These are phyloP conservation scores for Hypsizygus marmoreus DNA, from an alignment of 768 basidiomycete species.

Conservation along the genomic window DNA sequence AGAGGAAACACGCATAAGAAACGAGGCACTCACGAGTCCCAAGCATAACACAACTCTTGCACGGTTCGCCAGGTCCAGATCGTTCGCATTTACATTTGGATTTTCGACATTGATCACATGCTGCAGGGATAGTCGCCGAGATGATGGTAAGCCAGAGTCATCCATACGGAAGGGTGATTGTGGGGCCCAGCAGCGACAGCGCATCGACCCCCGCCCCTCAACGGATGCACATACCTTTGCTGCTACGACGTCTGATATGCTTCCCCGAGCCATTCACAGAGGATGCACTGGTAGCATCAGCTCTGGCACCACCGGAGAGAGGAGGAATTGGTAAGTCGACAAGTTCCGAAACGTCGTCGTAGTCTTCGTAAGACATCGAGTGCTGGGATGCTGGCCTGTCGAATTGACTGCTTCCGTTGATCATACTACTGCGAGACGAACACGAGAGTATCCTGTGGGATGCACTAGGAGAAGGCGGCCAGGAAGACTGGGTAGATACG, in stretches of 20 bases:
- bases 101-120: slow-evolving; percentile 89
- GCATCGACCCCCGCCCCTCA: not conserved
- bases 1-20: slow-evolving; percentile 9
- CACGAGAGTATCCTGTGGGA: slow-evolving; percentile 19
- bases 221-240: slow-evolving; percentile 56
- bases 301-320: slow-evolving; percentile 17
- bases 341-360: slow-evolving; percentile 61
- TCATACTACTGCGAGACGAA: slow-evolving; percentile 13
- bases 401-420: slow-evolving; percentile 16
- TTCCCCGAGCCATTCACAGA: slow-evolving; percentile 36
- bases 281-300: slow-evolving; percentile 13
- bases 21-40: slow-evolving; percentile 55
- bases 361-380: slow-evolving; percentile 59
- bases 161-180: slow-evolving; percentile 4
- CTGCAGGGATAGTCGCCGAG: slow-evolving; percentile 34
- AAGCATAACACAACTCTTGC: slow-evolving; percentile 76
- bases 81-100: slow-evolving; percentile 91
- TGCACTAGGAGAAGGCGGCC: slow-evolving; percentile 26
- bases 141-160: slow-evolving; percentile 9
- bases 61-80: slow-evolving; percentile 56
- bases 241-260: slow-evolving; percentile 68
- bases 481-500: slow-evolving; percentile 24
- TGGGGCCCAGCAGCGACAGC: not conserved
- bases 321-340: slow-evolving; percentile 41
- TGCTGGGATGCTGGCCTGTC: slow-evolving; percentile 19